phyloP scores from a whole-genome alignment of 306 rosid species.

The Cicer bijugum region DNA sequence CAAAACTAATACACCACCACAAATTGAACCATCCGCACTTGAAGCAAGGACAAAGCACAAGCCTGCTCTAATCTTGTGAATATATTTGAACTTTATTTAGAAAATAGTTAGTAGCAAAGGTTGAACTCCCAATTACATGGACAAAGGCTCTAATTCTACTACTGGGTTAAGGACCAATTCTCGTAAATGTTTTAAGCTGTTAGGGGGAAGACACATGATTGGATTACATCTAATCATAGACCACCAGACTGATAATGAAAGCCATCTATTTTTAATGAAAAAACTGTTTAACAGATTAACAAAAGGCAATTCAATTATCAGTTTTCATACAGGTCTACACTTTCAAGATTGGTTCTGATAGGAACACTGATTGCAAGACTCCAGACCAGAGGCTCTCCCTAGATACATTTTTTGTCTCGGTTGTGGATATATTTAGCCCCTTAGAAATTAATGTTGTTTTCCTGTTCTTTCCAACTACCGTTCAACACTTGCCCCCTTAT shows the following conservation, averaged over 20 bases:
- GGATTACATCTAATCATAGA: not conserved
- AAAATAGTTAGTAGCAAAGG: not conserved
- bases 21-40: not conserved
- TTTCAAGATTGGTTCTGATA: constrained; percentile 12
- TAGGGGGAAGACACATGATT: not conserved
- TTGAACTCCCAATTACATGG: not conserved
- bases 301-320: not conserved
- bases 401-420: not conserved
- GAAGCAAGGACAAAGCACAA: constrained; percentile 3
- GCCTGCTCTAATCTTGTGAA: not conserved
- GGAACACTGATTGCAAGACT: constrained; percentile 10
- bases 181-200: not conserved
- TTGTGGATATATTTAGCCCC: not conserved
- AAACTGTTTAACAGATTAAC: constrained; percentile 1
- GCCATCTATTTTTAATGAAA: not conserved
- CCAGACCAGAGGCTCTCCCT: not conserved
- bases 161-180: constrained; percentile 27
- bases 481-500: constrained; percentile 19
- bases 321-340: constrained; percentile 24
- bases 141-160: not conserved
- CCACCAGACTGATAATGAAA: not conserved
- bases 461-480: not conserved
- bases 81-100: not conserved
- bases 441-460: not conserved
- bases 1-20: not conserved